phyloP scores from a whole-genome alignment of 805 yeast genomes.

The Candida montana region DNA sequence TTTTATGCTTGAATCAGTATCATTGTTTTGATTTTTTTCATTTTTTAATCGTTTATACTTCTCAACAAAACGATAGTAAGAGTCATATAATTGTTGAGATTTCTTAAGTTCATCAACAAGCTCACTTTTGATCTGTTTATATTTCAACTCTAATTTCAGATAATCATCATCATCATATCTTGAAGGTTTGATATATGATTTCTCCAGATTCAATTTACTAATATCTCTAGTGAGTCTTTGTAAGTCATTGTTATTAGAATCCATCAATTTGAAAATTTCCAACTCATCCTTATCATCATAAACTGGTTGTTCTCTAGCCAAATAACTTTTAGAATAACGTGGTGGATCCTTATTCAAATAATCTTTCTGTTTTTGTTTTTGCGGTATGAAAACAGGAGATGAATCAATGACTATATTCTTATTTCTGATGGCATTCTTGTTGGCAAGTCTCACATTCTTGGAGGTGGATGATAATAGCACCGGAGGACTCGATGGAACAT shows the following conservation, averaged over 20 bases:
- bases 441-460: constrained; percentile 6
- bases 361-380: not conserved
- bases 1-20: constrained; percentile 14
- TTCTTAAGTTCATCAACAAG: constrained; percentile 29
- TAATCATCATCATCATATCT: constrained; percentile 1
- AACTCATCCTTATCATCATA: constrained; percentile 5
- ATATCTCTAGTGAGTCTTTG: constrained; percentile 21
- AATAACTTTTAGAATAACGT: too few species aligned
- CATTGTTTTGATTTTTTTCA: constrained; percentile 14
- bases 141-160: constrained; percentile 18
- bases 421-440: constrained; percentile 5
- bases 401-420: constrained; percentile 8
- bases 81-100: constrained; percentile 30
- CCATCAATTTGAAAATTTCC: constrained; percentile 3
- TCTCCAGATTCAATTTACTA: constrained; percentile 13
- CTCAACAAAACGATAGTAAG: constrained; percentile 27
- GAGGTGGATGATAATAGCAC: constrained; percentile 11
- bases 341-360: too few species aligned
- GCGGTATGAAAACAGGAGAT: constrained; percentile 10
- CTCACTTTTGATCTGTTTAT: constrained; percentile 25
- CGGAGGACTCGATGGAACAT: constrained; percentile 6
- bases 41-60: constrained; percentile 27
- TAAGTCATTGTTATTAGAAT: constrained; percentile 20
- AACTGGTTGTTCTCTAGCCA: not conserved
- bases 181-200: constrained; percentile 3